Evolutionary conservation across 257 asterid species (phyloP).

Genomic region (Hygrophila difformis): DNA sequence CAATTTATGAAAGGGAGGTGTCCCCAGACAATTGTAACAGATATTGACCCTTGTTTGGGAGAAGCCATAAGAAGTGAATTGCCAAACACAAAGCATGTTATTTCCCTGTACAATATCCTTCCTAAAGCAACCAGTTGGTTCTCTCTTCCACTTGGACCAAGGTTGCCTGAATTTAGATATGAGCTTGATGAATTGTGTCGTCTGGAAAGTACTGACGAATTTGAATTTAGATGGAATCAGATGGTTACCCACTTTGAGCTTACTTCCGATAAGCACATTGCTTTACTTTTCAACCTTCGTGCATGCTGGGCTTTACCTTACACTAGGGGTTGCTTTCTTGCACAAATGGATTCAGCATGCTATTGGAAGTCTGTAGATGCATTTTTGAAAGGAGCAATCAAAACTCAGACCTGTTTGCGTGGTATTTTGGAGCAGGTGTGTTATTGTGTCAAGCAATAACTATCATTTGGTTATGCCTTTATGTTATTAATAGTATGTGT

Average conservation of each 20-base stretch:
- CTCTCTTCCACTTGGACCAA: constrained; percentile 46
- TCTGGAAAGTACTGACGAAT: constrained; percentile 45
- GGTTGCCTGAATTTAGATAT: constrained; percentile 37
- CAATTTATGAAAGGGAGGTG: constrained; percentile 52
- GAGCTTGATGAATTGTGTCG: constrained; percentile 44
- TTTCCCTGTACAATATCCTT: constrained; percentile 34
- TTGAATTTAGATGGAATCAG: constrained; percentile 60
- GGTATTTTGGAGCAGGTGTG: constrained; percentile 54
- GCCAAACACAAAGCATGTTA: constrained; percentile 54
- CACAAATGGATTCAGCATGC: constrained; percentile 35
- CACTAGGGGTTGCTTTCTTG: constrained; percentile 51
- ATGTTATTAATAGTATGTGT: constrained; percentile 1
- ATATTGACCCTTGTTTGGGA: constrained; percentile 43
- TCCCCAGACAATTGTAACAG: constrained; percentile 57
- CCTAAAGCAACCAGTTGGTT: constrained; percentile 51
- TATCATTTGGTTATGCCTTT: neutral
- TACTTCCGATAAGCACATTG: constrained; percentile 48
- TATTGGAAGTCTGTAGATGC: constrained; percentile 35
- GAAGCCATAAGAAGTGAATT: constrained; percentile 59
- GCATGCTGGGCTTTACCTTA: constrained; percentile 50
- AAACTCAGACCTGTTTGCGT: constrained; percentile 41
- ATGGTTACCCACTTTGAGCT: constrained; percentile 41
- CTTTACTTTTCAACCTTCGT: constrained; percentile 44
- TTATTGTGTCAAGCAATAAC: neutral
- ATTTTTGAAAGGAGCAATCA: constrained; percentile 29